phyloP scores from a whole-genome alignment of 1,139 yeast genomes.

The Protomyces gravidus region DNA sequence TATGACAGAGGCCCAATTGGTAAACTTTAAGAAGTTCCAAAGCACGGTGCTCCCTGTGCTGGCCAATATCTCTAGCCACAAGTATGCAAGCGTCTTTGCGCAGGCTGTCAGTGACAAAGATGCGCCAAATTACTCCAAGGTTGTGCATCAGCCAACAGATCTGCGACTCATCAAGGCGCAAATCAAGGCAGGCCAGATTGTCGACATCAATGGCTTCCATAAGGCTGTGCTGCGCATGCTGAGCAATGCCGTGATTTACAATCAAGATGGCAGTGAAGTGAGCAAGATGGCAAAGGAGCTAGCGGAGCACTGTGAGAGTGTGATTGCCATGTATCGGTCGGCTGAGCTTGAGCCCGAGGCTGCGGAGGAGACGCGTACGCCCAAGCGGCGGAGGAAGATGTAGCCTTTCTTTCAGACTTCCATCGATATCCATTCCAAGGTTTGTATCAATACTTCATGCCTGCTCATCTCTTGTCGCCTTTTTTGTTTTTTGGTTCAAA shows the following conservation, averaged over 20 bases:
- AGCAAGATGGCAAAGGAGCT: constrained; percentile 78
- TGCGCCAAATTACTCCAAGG: constrained; percentile 71
- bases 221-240: constrained; percentile 76
- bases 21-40: constrained; percentile 10
- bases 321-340: constrained; percentile 9
- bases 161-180: constrained; percentile 77
- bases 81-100: constrained; percentile 19
- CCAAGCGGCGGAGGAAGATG: constrained; percentile 11
- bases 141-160: constrained; percentile 92
- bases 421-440: too few species aligned
- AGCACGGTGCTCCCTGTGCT: constrained; percentile 8
- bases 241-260: constrained; percentile 81
- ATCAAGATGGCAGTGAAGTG: constrained; percentile 94
- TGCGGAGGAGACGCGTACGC: constrained; percentile 12
- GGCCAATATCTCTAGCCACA: constrained; percentile 10
- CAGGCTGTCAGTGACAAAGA: constrained; percentile 15
- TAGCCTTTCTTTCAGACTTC: not conserved
- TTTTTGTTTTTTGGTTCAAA: not conserved
- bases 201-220: constrained; percentile 81
- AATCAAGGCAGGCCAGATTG: constrained; percentile 79
- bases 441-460: too few species aligned
- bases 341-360: constrained; percentile 12
- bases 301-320: constrained; percentile 16
- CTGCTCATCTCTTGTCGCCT: not conserved
- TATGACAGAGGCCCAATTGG: not conserved